Evolutionary conservation across 495 filamentous ascomycete genomes (phyloP).

Genomic region (Letharia lupina): DNA sequence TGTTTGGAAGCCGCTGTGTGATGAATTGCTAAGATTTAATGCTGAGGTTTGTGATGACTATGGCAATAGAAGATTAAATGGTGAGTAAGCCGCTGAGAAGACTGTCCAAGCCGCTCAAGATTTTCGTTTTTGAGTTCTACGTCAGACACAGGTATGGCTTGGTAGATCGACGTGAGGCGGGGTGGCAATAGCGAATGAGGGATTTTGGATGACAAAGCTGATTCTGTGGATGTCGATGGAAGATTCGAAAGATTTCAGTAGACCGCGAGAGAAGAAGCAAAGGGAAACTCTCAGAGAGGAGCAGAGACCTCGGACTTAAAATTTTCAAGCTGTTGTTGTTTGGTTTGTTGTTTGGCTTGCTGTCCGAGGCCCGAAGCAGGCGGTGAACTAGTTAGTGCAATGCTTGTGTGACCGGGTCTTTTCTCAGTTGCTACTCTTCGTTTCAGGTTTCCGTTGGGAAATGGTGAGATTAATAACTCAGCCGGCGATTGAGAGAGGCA

Average conservation of each 20-base stretch:
- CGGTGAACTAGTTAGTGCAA: constrained; percentile 14
- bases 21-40: neutral
- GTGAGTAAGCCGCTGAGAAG: constrained; percentile 5
- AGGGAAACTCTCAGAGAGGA: neutral
- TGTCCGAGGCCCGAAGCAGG: neutral
- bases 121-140: constrained; percentile 9
- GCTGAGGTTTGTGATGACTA: neutral
- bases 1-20: constrained; percentile 2
- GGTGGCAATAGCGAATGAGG: constrained; percentile 22
- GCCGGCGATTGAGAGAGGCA: neutral
- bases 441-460: neutral
- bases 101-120: neutral
- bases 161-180: constrained; percentile 4
- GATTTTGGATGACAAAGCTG: constrained; percentile 21
- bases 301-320: constrained; percentile 2
- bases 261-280: constrained; percentile 13
- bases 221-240: neutral
- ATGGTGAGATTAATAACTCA: neutral
- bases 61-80: neutral
- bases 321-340: constrained; percentile 1
- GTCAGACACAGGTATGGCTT: constrained; percentile 10
- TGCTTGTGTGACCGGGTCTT: constrained; percentile 13
- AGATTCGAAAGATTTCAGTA: constrained; percentile 5
- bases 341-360: neutral
- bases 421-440: constrained; percentile 6